Evolutionary conservation across 2,329 filamentous ascomycete genomes (phyloP), one percentile per base, ranked within the genome.

Genomic region (Venturia carpophila): DNA sequence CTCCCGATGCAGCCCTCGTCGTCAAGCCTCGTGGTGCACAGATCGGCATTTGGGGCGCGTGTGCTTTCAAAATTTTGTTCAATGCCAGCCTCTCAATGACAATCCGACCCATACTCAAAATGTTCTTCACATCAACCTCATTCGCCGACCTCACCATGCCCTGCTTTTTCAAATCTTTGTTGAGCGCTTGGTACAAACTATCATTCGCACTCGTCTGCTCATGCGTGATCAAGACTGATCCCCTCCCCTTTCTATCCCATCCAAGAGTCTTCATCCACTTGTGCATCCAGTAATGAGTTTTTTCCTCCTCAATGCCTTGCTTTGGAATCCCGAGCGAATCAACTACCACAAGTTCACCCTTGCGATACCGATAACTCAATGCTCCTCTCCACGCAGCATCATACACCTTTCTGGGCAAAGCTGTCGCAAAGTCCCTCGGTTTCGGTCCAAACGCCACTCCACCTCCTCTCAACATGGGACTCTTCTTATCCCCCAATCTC

Each of bases 61-160:
- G 92, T 69, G 82, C 78, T 73, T 81, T 77, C 71, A 97, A 82
- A 73, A 97, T 85, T 74, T 84, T 82, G 75, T 87, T 83, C 72
- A 99, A 80, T 43, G 93, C 93, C 52, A 80, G 78, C 75, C 89
- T 85, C 83, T 99, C 94, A 71, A 99, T 86, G 67, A 99, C 87
- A 67, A 99, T 80, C 71, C 92, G 86, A 64, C 90, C 89, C 64
- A 88, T 87, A 79, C 94, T 90, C 69, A 99, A 78, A 68, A 99
- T 77, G 75, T 97, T 90, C 83, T 97, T 99, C 68, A 99, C 91
- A 77, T 97, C 94, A 43, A 99, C 91, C 68, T 96, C 89, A n/a
- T 83, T 79, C 66, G 88, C 80, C 66, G 84, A 83, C 70, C 92
- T 79, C 10, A 88, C 87, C 65, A 86, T 84, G 24, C 89, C 91